Evolutionary conservation across 345 rosid species (phyloP).

Genomic region (Pugionium cornutum): DNA sequence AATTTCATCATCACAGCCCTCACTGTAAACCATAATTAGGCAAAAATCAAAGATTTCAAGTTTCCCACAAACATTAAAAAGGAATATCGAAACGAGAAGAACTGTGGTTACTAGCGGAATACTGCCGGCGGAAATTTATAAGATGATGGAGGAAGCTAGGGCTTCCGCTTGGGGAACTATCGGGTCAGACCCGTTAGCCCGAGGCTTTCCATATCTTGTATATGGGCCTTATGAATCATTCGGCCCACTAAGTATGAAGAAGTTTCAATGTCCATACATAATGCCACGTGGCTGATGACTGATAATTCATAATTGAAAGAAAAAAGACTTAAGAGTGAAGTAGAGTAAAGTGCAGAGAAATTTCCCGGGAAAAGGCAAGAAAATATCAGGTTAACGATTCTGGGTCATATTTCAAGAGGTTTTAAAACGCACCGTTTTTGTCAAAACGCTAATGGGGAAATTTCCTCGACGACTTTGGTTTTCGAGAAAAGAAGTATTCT

Average conservation of each 20-base stretch:
- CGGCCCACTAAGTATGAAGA: not conserved
- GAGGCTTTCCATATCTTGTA: not conserved
- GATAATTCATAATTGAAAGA: too few species aligned
- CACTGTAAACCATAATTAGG: not conserved
- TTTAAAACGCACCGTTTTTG: constrained; percentile 37
- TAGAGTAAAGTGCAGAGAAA: not conserved
- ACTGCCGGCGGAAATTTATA: not conserved
- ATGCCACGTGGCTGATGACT: constrained; percentile 27
- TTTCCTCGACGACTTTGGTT: constrained; percentile 34
- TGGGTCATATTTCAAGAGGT: constrained; percentile 13
- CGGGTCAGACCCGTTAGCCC: constrained; percentile 1
- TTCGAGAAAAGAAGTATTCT: constrained; percentile 25
- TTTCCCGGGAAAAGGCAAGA: constrained; percentile 44
- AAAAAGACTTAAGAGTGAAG: not conserved
- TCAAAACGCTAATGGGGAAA: constrained; percentile 20
- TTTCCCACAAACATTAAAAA: too few species aligned
- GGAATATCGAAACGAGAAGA: not conserved
- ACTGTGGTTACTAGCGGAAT: not conserved
- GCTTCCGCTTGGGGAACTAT: constrained; percentile 6
- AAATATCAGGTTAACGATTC: constrained; percentile 28
- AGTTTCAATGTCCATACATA: not conserved
- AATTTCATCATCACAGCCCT: not conserved
- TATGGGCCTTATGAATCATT: too few species aligned
- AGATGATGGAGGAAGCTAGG: constrained; percentile 30
- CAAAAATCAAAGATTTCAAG: not conserved